Evolutionary conservation across 257 asterid species (phyloP).

Genomic region (Ocimum tenuiflorum): DNA sequence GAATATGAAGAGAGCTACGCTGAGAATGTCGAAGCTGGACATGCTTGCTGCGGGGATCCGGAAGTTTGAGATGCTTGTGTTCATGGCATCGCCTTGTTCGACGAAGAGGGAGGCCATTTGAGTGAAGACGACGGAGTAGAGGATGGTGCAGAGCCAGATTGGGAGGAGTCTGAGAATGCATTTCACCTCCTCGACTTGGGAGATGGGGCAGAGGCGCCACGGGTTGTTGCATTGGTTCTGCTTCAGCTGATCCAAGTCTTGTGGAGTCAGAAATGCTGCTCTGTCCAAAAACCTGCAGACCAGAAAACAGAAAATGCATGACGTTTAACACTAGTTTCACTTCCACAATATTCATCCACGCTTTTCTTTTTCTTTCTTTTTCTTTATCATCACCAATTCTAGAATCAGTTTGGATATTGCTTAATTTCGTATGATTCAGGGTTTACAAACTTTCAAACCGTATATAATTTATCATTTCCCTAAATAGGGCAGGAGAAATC

Average conservation of each 20-base stretch:
- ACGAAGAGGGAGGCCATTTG: conserved; percentile 98
- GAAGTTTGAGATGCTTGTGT: conserved; percentile 49
- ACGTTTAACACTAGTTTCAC: too few species aligned
- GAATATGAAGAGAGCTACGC: conserved; percentile 79
- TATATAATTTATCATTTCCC: too few species aligned
- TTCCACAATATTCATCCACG: too few species aligned
- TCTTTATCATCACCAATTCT: too few species aligned
- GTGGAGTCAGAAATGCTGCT: conserved; percentile 64
- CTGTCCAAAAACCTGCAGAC: conserved; percentile 63
- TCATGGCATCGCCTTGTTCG: conserved; percentile 94
- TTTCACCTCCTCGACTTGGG: conserved; percentile 95
- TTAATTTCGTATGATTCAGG: too few species aligned
- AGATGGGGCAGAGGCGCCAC: conserved; percentile 77
- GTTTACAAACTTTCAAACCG: too few species aligned
- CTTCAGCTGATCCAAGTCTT: conserved; percentile 40
- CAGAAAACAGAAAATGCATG: neutral
- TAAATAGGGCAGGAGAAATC: too few species aligned
- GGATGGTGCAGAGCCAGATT: conserved; percentile 92
- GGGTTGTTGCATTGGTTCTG: conserved; percentile 37
- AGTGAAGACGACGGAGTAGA: conserved; percentile 86
- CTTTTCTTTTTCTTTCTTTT: too few species aligned
- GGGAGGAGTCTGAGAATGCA: conserved; percentile 76
- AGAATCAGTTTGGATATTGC: too few species aligned
- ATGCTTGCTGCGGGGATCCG: conserved; percentile 87
- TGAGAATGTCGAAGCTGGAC: conserved; percentile 85